Evolutionary conservation across 768 basidiomycete genomes (phyloP), one percentile per base, ranked within the genome.

Genomic region (Pulveroboletus sp.): DNA sequence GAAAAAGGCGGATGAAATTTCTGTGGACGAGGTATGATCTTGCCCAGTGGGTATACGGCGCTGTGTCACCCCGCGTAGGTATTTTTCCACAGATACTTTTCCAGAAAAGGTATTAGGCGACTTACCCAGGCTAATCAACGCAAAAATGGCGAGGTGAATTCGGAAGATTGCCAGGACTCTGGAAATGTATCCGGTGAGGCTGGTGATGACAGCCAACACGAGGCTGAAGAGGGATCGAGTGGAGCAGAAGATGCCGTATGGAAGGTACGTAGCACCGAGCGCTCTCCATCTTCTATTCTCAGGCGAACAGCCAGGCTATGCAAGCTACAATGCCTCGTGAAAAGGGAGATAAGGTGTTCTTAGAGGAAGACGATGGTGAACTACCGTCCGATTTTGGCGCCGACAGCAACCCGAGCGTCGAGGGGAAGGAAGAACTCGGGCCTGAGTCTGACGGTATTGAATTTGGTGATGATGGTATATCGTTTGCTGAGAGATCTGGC

Each of bases 11-110:
- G 76, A 80, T 47, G 83, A 92, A 44, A 78, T 98, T 5, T 88
- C 92, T 0, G 91, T 83, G 15, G 94, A 98, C 63, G 89, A 95
- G 75, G 85, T 89, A 76, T 17, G 48, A 46, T 32, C 45, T 14
- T 14, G 8, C 24, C 17, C 11, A 2, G 15, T 5, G 31, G 21
- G 14, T 30, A 3, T 36, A 18, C 7, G 3, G 36, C 21, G 35
- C 24, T 43, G 44, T 47, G 46, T 55, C 32, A 54, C 47, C 1
- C 21, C 2, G 26, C 10, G 30, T 48, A 91, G 91, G 60, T 89
- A 30, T 97, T 97, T 76, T 96, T 93, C 73, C 84, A 97, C 67
- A 83, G 83, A 58, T 97, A 82, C 72, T 97, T 96, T 65, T 76
- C 81, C 9, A 76, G 75, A 58, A 93, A 90, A 68, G 72, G 79